A percentile compares a stretch with the other conserved stretches of the same genome.
Evolutionary conservation across 495 filamentous ascomycete species (phyloP).

Genomic region (Penicillium cosmopolitanum): DNA sequence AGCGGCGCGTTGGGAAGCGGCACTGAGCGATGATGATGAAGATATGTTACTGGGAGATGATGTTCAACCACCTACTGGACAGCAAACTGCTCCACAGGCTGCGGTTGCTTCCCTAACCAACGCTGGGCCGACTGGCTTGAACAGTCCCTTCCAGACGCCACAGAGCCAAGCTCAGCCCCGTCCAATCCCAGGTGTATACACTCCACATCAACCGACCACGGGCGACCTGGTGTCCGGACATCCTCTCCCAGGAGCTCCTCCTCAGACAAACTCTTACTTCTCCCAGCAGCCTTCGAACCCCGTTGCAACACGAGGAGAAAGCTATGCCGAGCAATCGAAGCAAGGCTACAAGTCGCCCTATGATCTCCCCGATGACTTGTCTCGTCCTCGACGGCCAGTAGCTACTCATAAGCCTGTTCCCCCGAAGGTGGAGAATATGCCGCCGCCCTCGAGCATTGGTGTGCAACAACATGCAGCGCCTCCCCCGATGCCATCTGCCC

Average conservation of each 20-base stretch:
- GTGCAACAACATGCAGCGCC: constrained; percentile 42
- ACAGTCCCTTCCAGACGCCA: constrained; percentile 40
- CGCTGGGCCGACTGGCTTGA: constrained; percentile 19
- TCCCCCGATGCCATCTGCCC: constrained; percentile 36
- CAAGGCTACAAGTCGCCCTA: constrained; percentile 93
- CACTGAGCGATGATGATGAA: constrained; percentile 74
- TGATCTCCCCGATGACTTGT: constrained; percentile 88
- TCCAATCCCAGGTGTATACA: constrained; percentile 33
- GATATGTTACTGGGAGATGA: constrained; percentile 74
- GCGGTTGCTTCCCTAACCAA: constrained; percentile 14
- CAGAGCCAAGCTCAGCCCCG: constrained; percentile 26
- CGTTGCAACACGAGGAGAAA: constrained; percentile 58
- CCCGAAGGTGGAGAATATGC: constrained; percentile 30
- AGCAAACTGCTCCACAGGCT: constrained; percentile 21
- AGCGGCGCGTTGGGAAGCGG: constrained; percentile 81
- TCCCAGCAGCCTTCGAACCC: constrained; percentile 38
- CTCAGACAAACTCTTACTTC: constrained; percentile 45
- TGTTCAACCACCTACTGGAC: constrained; percentile 33
- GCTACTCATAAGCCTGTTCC: constrained; percentile 38
- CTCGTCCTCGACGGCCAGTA: constrained; percentile 64
- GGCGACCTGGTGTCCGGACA: constrained; percentile 42
- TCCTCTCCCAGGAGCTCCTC: constrained; percentile 27
- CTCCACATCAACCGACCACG: constrained; percentile 50
- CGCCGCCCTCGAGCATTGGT: constrained; percentile 63
- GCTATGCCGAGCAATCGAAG: constrained; percentile 86